A percentile compares a stretch with the other conserved stretches of the same genome.
These are phyloP conservation scores for Parsonsia alboflavescens DNA, from an alignment of 257 asterid genomes.

Conservation along the genomic window DNA sequence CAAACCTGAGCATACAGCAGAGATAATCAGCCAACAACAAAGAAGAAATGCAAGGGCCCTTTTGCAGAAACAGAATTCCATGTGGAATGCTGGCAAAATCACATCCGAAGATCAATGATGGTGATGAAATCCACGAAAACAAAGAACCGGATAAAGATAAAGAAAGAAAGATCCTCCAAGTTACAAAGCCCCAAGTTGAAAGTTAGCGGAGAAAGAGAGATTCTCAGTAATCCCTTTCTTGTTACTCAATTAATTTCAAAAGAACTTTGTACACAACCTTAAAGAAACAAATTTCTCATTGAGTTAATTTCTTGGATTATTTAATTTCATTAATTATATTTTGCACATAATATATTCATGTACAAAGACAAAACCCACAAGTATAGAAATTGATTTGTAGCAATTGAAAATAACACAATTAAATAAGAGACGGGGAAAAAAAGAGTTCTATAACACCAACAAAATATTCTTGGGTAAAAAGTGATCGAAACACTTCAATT, in stretches of 20 bases:
- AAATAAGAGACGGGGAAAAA: slow-evolving; percentile 4
- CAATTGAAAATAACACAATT: slow-evolving; percentile 26
- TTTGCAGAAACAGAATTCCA: slow-evolving; percentile 49
- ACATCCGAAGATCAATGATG: slow-evolving; percentile 19
- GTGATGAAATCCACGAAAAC: slow-evolving; percentile 19
- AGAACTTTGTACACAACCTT: slow-evolving; percentile 15
- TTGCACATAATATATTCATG: slow-evolving; percentile 21
- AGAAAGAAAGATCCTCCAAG: slow-evolving; percentile 4
- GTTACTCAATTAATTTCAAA: slow-evolving; percentile 31
- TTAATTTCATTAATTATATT: slow-evolving; percentile 23
- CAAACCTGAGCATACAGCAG: slow-evolving; percentile 57
- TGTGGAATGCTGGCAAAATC: slow-evolving; percentile 29
- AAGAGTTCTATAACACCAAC: background rate
- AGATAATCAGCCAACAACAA: slow-evolving; percentile 34
- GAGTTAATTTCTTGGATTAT: slow-evolving; percentile 12
- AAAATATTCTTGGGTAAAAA: too few relatives aligned
- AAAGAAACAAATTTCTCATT: background rate
- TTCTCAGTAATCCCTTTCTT: slow-evolving; percentile 41
- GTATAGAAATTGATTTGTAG: slow-evolving; percentile 11
- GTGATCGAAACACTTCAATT: too few relatives aligned
- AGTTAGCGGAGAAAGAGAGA: slow-evolving; percentile 15
- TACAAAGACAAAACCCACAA: slow-evolving; percentile 26
- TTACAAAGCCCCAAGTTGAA: slow-evolving; percentile 21
- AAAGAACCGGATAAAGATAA: background rate
- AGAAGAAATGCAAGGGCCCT: slow-evolving; percentile 43